Evolutionary conservation across 306 rosid species (phyloP), one percentile per base, ranked within the genome.

Genomic region (Rubus idaeus): DNA sequence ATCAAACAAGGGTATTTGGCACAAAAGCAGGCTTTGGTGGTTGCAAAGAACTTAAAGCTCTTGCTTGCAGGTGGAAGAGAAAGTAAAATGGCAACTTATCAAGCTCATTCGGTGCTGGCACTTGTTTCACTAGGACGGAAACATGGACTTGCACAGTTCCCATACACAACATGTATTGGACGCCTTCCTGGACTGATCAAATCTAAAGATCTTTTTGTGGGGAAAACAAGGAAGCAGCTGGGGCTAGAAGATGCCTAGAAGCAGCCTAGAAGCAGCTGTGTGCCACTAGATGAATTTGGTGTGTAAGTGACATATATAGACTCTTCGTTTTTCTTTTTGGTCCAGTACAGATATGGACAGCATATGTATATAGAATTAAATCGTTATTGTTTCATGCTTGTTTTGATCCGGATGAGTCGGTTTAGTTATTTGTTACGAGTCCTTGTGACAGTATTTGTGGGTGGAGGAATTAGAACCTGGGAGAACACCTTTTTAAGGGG

Each of bases 1-100:
- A 69, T 78, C 26, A 94, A 91, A 75, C 97, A 91, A 85, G 93
- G 98, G 70, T 85, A 83, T 83, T 86, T 83, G 78, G 98, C 96
- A 6, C 87, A 83, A 7, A 84, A 86, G 71, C 96, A 91, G 26
- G 98, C 97, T 26, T 83, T 71, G 49, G 84, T 85, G 73, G 88
- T 90, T 41, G 89, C 63, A 14, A 91, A 89, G 83, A 94, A 90
- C 89, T 56, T 91, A 86, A 90, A 72, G 78, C 3, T 85, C 71
- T 16, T 83, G 62, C 84, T 89, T 65, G 77, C 63, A 45, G 90
- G 88, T 49, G 84, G 78, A 78, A 82, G 58, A 74, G 94, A 85
- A 21, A 70, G 88, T 58, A 77, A 75, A 76, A 39, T 85, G 83
- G 85, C 63, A 39, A 81, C 65, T 30, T 94, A 94, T 71, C 64